Conservation (phyloP, 2,329 filamentous ascomycete species). For the Fusarium decemcellulare region DNA sequence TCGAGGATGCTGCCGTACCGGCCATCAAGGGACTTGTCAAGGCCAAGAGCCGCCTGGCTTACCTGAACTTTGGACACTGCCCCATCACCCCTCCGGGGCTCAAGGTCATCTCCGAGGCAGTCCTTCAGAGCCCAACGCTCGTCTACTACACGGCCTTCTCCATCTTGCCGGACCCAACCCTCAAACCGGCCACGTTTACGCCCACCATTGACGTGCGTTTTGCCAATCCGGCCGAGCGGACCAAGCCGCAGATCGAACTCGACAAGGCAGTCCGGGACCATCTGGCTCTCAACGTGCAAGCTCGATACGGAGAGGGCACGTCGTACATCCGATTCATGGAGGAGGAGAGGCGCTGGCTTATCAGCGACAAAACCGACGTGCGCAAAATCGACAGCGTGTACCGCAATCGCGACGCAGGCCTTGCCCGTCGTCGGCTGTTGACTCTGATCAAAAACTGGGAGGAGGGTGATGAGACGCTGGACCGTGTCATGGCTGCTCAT, state of each 20-base stretch:
- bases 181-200: slow-evolving; percentile 44
- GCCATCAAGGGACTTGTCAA: slow-evolving; percentile 53
- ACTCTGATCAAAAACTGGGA: slow-evolving; percentile 57
- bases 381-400: slow-evolving; percentile 61
- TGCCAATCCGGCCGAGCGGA: slow-evolving; percentile 41
- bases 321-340: slow-evolving; percentile 51
- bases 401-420: slow-evolving; percentile 57
- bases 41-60: slow-evolving; percentile 52
- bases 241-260: slow-evolving; percentile 43
- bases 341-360: slow-evolving; percentile 57
- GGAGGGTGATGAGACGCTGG: slow-evolving; percentile 55
- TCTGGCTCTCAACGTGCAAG: slow-evolving; percentile 50
- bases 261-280: slow-evolving; percentile 50
- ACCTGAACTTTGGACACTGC: slow-evolving; percentile 59
- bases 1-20: slow-evolving; percentile 55
- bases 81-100: slow-evolving; percentile 49
- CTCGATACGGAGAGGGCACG: slow-evolving; percentile 49
- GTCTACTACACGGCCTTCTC: slow-evolving; percentile 56
- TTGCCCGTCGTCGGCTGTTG: slow-evolving; percentile 52
- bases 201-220: slow-evolving; percentile 48
- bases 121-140: slow-evolving; percentile 50
- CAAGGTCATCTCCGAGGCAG: slow-evolving; percentile 47
- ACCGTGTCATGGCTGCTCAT: slow-evolving; percentile 52
- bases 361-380: slow-evolving; percentile 56
- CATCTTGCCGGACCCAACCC: slow-evolving; percentile 50